Evolutionary conservation across 495 filamentous ascomycete species (phyloP), one percentile per base, ranked within the genome.

Genomic region (Daldinia concentrica): DNA sequence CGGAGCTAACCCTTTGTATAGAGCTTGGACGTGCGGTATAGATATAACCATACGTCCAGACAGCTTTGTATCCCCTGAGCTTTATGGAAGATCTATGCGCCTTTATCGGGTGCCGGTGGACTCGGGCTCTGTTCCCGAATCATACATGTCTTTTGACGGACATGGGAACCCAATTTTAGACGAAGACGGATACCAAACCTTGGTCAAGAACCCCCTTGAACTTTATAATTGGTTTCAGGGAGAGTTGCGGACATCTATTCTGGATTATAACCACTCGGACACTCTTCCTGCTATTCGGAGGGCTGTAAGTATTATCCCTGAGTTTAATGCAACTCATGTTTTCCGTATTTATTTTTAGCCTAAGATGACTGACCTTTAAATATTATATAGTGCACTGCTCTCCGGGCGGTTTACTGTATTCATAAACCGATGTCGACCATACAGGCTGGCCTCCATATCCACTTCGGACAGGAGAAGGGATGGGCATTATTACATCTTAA

Each of bases 401-500:
- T 76, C 24, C 64, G 74, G 51, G 32, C 52, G 11, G 15, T 4
- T 19, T 71, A 66, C 11, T 55, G 74, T 32, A 64, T 76, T 17
- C 74, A 76, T 29, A 76, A 76, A 43, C 74, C 74, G 1, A 61
- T 56, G 58, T 3, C n/a, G 0, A 0, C 0, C 0, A 14, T 65
- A 5, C 12, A 3, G 0, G 60, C 51, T 0, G 74, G 71, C 0
- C 29, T 76, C 1, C 74, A 76, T 15, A 52, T 76, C 11, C 74
- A 76, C 14, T 61, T 74, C 8, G 71, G 71, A 3, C 67, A 74
- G 24, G 66, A 74, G 24, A 34, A 32, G 0, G 71, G 68, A 1
- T 76, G 60, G 61, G 64, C 52, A 11, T 29, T 76, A 4, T 36
- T 74, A 22, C 64, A 74, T 45, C 57, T 76, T 24, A 76, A 76